A percentile compares a stretch with the other conserved stretches of the same genome.
These are phyloP conservation scores for Phaffomyces thermotolerans DNA, from an alignment of 805 yeast genomes.

Conservation along the genomic window DNA sequence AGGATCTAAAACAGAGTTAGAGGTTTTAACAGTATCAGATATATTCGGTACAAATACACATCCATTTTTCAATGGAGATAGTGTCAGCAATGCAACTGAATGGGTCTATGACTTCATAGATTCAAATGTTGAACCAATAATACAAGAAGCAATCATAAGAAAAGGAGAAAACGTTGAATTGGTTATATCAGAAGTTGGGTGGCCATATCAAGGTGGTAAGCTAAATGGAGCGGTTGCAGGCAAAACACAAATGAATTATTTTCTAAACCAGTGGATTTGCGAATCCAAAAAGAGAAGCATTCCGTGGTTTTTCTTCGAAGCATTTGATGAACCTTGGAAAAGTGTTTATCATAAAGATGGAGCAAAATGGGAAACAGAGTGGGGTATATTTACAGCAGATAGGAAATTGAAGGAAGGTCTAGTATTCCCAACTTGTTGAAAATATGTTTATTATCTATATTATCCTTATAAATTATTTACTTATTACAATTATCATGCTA, in stretches of 20 bases:
- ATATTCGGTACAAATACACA: slow-evolving; percentile 57
- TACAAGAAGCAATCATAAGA: slow-evolving; percentile 17
- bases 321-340: slow-evolving; percentile 72
- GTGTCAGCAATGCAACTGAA: slow-evolving; percentile 36
- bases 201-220: slow-evolving; percentile 62
- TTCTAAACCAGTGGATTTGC: slow-evolving; percentile 49
- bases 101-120: slow-evolving; percentile 48
- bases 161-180: slow-evolving; percentile 17
- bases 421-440: slow-evolving; percentile 28
- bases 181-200: slow-evolving; percentile 57
- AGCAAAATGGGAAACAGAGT: slow-evolving; percentile 58
- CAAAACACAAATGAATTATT: slow-evolving; percentile 34
- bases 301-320: slow-evolving; percentile 58
- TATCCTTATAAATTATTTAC: too few species aligned
- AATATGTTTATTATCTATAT: neutral
- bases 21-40: slow-evolving; percentile 40
- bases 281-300: slow-evolving; percentile 25
- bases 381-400: slow-evolving; percentile 55
- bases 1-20: slow-evolving; percentile 38
- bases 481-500: too few species aligned
- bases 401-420: slow-evolving; percentile 39
- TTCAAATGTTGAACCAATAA: slow-evolving; percentile 35
- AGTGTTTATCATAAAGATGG: slow-evolving; percentile 39
- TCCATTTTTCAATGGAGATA: slow-evolving; percentile 60
- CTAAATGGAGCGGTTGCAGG: slow-evolving; percentile 42